Base-by-base conservation (phyloP, 352 stramenopile genomes). In the Globisporangium polare region DNA sequence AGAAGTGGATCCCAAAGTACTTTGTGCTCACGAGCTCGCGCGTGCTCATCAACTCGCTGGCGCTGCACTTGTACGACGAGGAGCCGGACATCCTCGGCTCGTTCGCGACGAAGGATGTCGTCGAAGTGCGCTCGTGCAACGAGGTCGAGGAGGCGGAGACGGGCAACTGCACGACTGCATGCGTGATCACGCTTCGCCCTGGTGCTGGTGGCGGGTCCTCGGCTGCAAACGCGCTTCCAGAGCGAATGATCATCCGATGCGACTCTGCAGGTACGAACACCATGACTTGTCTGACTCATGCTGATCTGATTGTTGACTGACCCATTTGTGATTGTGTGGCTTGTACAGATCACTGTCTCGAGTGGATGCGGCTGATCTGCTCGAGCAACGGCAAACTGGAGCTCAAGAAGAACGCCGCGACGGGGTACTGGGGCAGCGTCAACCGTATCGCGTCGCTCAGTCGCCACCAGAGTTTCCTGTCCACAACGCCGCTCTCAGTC, bases 1-100 rank as follows among this genome's bases (percentile, higher is more conserved):
- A 77, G 35, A 94, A 92, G 60, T 95, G 86, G 86, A 92, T 95
- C 42, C 80, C 86, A 0, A 95, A 95, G 67, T 95, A 95, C 59
- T 94, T 93, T 62, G 86, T 95, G 35, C 62, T 95, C 29, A 95
- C 86, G 27, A 89, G 65, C 46, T 91, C 84, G 10, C 86, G 86
- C 10, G 74, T 95, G 42, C 70, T 95, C 20, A 71, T 94, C 12
- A 71, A 93, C 53, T 93, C 86, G 15, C 78, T 95, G 1, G 86
- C 86, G 20, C 54, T 95, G 43, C 86, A 95, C 46, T 51, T 95
- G 58, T 95, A 94, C 68, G 86, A 95, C 53, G 86, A 95, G 64
- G 86, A 95, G 61, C 86, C 86, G 18, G 86, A 95, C 51, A 86
- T 95, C 27, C 59, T 95, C 13, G 81, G 81, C 10, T 93, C 86